Evolutionary conservation across 1,284 basidiomycete genomes (phyloP).

Genomic region (Ceratobasidium sp.): DNA sequence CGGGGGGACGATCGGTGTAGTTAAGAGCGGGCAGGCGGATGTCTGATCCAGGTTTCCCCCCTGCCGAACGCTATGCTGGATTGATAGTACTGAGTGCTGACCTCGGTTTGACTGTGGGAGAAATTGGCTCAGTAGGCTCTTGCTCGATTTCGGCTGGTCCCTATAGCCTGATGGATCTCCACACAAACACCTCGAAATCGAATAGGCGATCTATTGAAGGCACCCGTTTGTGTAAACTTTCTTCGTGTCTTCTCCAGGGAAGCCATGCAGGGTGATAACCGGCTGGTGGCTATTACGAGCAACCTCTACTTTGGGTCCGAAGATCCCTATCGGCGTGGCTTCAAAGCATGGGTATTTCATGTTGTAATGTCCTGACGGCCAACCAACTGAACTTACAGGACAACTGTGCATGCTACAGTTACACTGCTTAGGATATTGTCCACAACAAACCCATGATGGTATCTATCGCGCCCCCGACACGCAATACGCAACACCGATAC

Average conservation of each 20-base stretch:
- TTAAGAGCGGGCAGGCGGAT: constrained; percentile 26
- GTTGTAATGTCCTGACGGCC: not conserved
- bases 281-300: constrained; percentile 4
- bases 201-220: constrained; percentile 15
- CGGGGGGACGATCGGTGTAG: constrained; percentile 31
- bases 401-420: too few species aligned
- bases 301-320: constrained; percentile 5
- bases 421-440: too few species aligned
- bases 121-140: not conserved
- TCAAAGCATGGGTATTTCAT: not conserved
- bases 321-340: not conserved
- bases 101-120: constrained; percentile 39
- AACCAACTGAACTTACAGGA: not conserved
- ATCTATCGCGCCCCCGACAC: not conserved
- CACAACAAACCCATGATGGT: not conserved
- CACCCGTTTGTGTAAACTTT: constrained; percentile 7
- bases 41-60: not conserved
- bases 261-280: constrained; percentile 30
- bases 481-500: not conserved
- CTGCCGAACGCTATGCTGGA: constrained; percentile 27
- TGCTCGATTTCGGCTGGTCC: constrained; percentile 2
- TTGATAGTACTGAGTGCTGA: constrained; percentile 23
- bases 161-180: constrained; percentile 19
- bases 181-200: constrained; percentile 12
- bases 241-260: constrained; percentile 6